Conservation (phyloP, 768 basidiomycete species). For the Boletus huronensis region DNA sequence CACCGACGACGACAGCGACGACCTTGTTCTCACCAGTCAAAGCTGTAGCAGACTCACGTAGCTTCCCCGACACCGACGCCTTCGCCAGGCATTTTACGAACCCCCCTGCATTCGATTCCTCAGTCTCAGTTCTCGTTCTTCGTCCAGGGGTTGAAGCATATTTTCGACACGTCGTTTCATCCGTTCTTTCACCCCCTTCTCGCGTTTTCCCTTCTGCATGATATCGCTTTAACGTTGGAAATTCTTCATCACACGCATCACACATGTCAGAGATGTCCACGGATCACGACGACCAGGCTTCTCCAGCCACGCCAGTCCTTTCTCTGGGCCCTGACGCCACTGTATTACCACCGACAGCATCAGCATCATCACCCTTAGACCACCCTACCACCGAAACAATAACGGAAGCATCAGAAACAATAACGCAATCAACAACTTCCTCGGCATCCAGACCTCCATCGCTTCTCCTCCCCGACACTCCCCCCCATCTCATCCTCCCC, state of each 20-base stretch:
- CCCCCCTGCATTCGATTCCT: background rate
- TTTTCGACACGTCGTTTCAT: constrained; percentile 9
- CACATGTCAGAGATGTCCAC: constrained; percentile 24
- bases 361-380: constrained; percentile 20
- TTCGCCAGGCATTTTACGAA: background rate
- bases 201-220: constrained; percentile 14
- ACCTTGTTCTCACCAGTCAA: background rate
- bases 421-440: constrained; percentile 9
- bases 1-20: constrained; percentile 8
- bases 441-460: constrained; percentile 20
- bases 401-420: constrained; percentile 19
- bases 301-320: constrained; percentile 13
- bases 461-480: constrained; percentile 14
- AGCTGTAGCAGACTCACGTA: background rate
- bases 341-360: constrained; percentile 25
- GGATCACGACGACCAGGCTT: constrained; percentile 21
- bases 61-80: background rate
- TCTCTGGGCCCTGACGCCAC: constrained; percentile 16
- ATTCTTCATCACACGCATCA: constrained; percentile 7
- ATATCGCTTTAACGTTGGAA: constrained; percentile 14
- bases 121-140: constrained; percentile 9
- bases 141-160: constrained; percentile 1
- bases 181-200: background rate
- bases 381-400: constrained; percentile 20
- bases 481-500: constrained; percentile 40